Conservation (phyloP, 2,329 filamentous ascomycete species). For the Zymoseptoria ardabiliae region DNA sequence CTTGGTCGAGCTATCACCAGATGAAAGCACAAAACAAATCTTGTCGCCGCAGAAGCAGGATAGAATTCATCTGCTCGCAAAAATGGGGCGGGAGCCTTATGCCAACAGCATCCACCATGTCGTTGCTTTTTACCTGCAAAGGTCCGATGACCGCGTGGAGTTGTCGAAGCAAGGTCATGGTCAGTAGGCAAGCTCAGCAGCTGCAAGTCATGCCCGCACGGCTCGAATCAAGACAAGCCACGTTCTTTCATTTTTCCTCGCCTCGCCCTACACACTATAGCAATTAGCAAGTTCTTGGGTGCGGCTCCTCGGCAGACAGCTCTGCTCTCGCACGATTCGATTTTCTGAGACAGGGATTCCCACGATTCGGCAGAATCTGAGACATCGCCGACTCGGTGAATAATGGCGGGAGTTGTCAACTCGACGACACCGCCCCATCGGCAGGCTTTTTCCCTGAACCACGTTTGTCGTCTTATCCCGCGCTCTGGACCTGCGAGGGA, state of each 20-base stretch:
- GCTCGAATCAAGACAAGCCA: background rate
- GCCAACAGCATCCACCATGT: background rate
- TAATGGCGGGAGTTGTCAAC: background rate
- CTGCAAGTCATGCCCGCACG: background rate
- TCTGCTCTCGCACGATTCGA: background rate
- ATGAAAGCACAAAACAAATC: background rate
- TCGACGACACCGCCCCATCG: background rate
- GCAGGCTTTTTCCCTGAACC: background rate
- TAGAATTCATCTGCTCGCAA: too few species aligned
- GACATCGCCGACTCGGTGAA: background rate
- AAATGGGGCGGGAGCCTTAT: background rate
- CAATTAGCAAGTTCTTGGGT: background rate
- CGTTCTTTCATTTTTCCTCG: background rate
- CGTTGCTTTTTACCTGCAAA: background rate
- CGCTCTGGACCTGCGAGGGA: background rate
- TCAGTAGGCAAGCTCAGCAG: background rate
- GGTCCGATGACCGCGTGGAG: background rate
- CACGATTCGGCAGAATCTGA: background rate
- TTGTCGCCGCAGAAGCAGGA: background rate
- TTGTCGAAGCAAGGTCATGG: background rate
- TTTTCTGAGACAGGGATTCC: background rate
- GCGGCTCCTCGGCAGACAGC: background rate
- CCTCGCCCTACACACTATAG: background rate
- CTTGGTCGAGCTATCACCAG: background rate
- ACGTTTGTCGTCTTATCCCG: background rate